Evolutionary conservation across 1,139 yeast genomes (phyloP), one percentile per base, ranked within the genome.

Genomic region (Diutina ranongensis): DNA sequence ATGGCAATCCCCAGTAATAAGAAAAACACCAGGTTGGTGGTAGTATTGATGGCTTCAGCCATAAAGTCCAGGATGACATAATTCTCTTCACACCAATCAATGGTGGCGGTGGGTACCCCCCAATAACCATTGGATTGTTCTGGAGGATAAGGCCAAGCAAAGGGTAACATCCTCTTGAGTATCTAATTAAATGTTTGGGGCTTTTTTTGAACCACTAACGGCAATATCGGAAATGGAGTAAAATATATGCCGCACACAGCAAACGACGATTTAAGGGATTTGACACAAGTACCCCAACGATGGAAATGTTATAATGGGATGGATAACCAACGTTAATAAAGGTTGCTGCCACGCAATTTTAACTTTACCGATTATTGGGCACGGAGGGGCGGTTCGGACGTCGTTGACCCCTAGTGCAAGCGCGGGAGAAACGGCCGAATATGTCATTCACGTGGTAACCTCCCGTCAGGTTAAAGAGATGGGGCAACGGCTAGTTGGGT

Each of bases 71-170:
- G 75, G 9, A 88, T 84, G 10, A 87, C 92, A 59, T 88, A 88
- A 64, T 88, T 89, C 59, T 88, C 97, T 62, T 88, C 97, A 64
- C 97, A 88, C 97, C 97, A 88, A 58, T 88, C 97, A 46, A 88
- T 88, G 28, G 96, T 86, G 31, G 94, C 67, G 4, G 75, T 69
- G 10, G 73, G 72, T n/a, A 57, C 54, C 1, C 76, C 76, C 76
- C 76, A 71, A 54, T 54, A 71, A 10, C 76, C 76, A 44, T 62
- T 50, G 22, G 49, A 45, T 49, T 66, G 70, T 50, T 71, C 76
- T 22, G 68, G 68, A 0, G 76, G 74, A 49, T 71, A 71, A 3
- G 69, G 67, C 45, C 62, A 55, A 25, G 74, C 74, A 59, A 70
- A 70, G n/a, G 75, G 75, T 48, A 70, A 61, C 74, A 70, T 70